Conservation (phyloP, 208 protist species). For the Leptomonas pyrrhocoris region DNA sequence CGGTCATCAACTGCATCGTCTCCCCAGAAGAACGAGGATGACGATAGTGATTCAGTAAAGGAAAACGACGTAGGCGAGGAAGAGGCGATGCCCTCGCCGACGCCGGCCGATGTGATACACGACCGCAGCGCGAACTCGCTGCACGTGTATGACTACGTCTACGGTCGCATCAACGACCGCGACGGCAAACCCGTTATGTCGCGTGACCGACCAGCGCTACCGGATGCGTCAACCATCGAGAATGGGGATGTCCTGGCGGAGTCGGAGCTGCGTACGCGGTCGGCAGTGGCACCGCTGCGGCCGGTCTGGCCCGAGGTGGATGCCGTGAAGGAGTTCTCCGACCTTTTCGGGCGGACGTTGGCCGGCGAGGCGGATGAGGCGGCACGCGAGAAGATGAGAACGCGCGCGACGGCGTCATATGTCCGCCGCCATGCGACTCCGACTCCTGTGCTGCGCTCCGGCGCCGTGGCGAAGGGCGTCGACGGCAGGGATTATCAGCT, state of each 20-base stretch:
- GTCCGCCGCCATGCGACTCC: constrained; percentile 8
- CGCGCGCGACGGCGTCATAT: constrained; percentile 14
- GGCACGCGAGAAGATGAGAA: constrained; percentile 1
- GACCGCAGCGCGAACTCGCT: constrained; percentile 13
- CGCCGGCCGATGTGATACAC: constrained; percentile 14
- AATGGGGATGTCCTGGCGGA: constrained; percentile 16
- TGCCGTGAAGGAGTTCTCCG: background rate
- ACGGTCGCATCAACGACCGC: constrained; percentile 32
- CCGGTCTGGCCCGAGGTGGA: constrained; percentile 17
- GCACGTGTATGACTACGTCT: constrained; percentile 43
- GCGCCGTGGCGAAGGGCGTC: constrained; percentile 30
- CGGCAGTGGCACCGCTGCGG: constrained; percentile 14
- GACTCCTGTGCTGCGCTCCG: constrained; percentile 32
- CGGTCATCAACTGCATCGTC: background rate
- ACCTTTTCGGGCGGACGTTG: constrained; percentile 10
- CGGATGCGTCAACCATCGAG: constrained; percentile 24
- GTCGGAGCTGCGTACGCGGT: constrained; percentile 19
- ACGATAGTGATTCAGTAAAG: background rate
- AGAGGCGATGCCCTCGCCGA: constrained; percentile 6
- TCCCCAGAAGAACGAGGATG: background rate
- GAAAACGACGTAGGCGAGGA: background rate
- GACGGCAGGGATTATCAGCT: constrained; percentile 38
- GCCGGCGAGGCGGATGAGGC: constrained; percentile 3
- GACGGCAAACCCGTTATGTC: constrained; percentile 7
- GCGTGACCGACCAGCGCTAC: constrained; percentile 18